Evolutionary conservation across 2,329 filamentous ascomycete species (phyloP), one percentile per base, ranked within the genome.

Genomic region (Acrodontium crateriforme): DNA sequence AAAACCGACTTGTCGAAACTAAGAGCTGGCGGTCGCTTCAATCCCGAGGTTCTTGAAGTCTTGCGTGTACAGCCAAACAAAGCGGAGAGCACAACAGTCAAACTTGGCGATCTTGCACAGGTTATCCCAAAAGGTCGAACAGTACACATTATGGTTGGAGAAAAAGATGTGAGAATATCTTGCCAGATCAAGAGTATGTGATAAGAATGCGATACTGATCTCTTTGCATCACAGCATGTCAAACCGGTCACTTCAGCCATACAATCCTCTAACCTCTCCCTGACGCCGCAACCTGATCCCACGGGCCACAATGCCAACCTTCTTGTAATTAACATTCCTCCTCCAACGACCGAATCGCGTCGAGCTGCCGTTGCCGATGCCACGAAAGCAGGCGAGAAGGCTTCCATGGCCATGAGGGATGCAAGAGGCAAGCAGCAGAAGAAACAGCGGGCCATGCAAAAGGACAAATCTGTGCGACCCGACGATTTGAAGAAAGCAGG

Each of bases 101-200:
- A 56, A 36, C 42, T 81, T 27, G 62, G 65, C 7, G 74, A 78
- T 45, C 45, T 81, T 31, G 75, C 74, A 3, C 74, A 78, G 45
- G 70, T 80, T 10, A 59, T 79, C 20, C 71, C 72, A 0, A 73
- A 74, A 42, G 73, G 74, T 8, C 54, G 74, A 30, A 62, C 62
- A 40, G 50, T 78, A 16, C 66, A 69, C 33, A 58, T 80, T n/a
- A 49, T 77, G 13, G 70, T 69, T 20, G 68, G 71, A 9, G 76
- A 80, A 44, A 65, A 71, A 42, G 67, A 70, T 34, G 73, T 77
- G 47, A 42, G 63, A 58, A 38, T 17, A 27, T 25, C 19, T 11
- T 15, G 21, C 10, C 5, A 11, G 6, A 24, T 26, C 6, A 19
- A 12, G 9, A 14, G 12, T n/a, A 18, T 12, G 10, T 16, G 16